A percentile compares a stretch with the other conserved stretches of the same genome.
phyloP scores from a whole-genome alignment of 805 yeast genomes.

The Starmerella sp. region DNA sequence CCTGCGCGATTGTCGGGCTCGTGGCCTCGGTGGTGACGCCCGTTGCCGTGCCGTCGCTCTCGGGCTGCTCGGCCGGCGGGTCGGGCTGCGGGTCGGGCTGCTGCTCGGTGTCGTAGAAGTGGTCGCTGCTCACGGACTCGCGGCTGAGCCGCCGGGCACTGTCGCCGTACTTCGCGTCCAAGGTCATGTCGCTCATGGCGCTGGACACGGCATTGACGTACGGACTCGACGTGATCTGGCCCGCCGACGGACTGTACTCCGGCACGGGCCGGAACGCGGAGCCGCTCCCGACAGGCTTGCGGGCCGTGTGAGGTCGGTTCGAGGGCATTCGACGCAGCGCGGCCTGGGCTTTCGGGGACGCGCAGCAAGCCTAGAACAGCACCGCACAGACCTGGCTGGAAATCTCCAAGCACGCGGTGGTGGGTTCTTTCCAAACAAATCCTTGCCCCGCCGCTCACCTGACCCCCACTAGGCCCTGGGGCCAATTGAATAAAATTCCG shows the following conservation, averaged over 20 bases:
- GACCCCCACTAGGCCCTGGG: neutral
- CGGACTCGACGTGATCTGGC: slow-evolving; percentile 18
- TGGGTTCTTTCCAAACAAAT: neutral
- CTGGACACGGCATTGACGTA: slow-evolving; percentile 14
- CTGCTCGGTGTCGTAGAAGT: slow-evolving; percentile 13
- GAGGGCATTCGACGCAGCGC: neutral
- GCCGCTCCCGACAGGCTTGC: slow-evolving; percentile 24
- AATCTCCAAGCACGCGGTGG: neutral
- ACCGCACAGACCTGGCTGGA: neutral
- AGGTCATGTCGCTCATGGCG: neutral
- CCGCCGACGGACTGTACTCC: slow-evolving; percentile 18
- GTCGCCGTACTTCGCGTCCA: slow-evolving; percentile 12
- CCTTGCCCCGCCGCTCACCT: neutral
- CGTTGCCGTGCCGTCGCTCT: neutral
- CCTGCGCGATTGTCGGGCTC: neutral
- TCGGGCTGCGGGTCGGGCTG: neutral
- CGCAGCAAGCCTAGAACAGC: neutral
- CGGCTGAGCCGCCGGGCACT: slow-evolving; percentile 1
- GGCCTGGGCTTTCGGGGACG: neutral
- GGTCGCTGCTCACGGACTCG: slow-evolving; percentile 15
- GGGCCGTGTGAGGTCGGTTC: slow-evolving; percentile 13
- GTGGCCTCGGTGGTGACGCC: neutral
- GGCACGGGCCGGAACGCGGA: slow-evolving; percentile 16
- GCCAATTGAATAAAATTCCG: neutral
- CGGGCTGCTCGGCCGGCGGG: neutral